Percentiles rank a stretch among this genome's conserved stretches.
Conservation (phyloP, 148 eudicot genomes). For the Oxyria digyna region DNA sequence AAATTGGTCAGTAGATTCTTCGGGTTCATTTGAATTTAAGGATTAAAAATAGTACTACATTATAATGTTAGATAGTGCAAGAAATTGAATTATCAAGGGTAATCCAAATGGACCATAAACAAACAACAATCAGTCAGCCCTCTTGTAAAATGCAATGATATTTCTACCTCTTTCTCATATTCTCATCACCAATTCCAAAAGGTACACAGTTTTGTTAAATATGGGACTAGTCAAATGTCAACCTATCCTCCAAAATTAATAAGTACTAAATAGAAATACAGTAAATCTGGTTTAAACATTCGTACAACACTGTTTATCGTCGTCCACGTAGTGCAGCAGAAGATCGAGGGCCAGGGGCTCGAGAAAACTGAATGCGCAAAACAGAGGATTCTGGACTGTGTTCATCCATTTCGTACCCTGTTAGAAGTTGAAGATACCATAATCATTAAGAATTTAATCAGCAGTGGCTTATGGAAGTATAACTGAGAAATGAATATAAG, state of each 20-base stretch:
- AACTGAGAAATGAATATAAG: neutral
- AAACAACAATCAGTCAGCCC: neutral
- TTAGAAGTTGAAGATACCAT: slow-evolving; percentile 1
- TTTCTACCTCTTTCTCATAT: neutral
- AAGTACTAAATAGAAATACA: neutral
- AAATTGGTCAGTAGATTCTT: neutral
- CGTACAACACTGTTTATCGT: slow-evolving; percentile 17
- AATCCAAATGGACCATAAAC: too few relatives aligned
- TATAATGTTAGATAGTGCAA: neutral
- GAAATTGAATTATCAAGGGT: too few relatives aligned
- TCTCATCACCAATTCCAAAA: neutral
- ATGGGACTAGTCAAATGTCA: neutral
- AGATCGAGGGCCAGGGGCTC: slow-evolving; percentile 55
- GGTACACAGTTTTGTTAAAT: neutral
- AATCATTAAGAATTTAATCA: neutral
- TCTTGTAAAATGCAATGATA: neutral
- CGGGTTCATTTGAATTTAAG: too few relatives aligned
- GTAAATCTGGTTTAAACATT: neutral
- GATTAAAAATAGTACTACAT: too few relatives aligned
- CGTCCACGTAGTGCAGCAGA: slow-evolving; percentile 39
- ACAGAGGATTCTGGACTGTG: slow-evolving; percentile 45
- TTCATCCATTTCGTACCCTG: slow-evolving; percentile 75
- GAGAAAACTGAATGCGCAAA: slow-evolving; percentile 62
- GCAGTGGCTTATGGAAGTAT: neutral
- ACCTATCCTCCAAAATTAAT: slow-evolving; percentile 5